A percentile compares a stretch with the other conserved stretches of the same genome.
phyloP scores from a whole-genome alignment of 768 basidiomycete genomes.

The Chalciporus piperatus region DNA sequence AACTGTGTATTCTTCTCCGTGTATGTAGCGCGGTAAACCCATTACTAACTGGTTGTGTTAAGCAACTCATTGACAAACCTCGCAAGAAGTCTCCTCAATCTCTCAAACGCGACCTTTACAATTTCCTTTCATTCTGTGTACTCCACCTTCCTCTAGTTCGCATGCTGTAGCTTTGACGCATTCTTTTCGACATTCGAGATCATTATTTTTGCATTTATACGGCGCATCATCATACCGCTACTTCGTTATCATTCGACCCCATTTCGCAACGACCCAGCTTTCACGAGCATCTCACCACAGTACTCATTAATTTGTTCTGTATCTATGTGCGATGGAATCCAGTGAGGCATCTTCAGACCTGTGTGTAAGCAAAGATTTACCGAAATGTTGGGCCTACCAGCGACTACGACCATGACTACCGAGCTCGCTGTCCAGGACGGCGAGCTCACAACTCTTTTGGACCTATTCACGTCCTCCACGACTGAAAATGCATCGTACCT shows the following conservation, averaged over 20 bases:
- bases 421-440: slow-evolving; percentile 2
- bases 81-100: neutral
- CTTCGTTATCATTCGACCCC: neutral
- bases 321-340: slow-evolving; percentile 9
- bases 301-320: slow-evolving; percentile 10
- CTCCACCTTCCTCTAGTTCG: slow-evolving; percentile 6
- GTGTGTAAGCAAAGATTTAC: neutral
- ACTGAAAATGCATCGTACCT: slow-evolving; percentile 50
- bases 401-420: slow-evolving; percentile 18
- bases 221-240: neutral
- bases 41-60: slow-evolving; percentile 15
- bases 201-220: neutral
- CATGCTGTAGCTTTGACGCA: slow-evolving; percentile 18
- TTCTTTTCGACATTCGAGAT: neutral
- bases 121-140: slow-evolving; percentile 3
- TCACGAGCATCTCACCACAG: neutral
- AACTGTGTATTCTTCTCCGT: slow-evolving; percentile 8
- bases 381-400: neutral
- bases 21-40: slow-evolving; percentile 20
- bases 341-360: slow-evolving; percentile 4
- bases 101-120: neutral
- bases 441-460: slow-evolving; percentile 24
- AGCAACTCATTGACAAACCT: slow-evolving; percentile 5
- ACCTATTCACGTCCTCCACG: slow-evolving; percentile 23
- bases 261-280: neutral